Evolutionary conservation across 345 rosid species (phyloP).

Genomic region (Garcia nutans): DNA sequence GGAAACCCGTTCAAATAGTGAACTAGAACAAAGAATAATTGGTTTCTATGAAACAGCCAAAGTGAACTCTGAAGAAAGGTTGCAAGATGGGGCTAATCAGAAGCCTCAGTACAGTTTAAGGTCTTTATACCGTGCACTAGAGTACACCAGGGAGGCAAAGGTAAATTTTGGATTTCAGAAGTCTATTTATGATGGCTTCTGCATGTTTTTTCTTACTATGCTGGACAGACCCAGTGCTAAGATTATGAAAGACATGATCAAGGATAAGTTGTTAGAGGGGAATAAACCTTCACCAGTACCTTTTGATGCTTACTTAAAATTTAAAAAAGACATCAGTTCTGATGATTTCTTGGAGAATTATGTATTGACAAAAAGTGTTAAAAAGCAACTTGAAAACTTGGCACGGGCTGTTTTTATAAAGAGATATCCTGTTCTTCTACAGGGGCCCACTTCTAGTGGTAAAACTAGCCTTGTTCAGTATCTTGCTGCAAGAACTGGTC

Average conservation of each 20-base stretch:
- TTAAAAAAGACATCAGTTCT: slow-evolving; percentile 26
- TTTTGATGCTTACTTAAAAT: slow-evolving; percentile 46
- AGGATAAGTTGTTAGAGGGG: slow-evolving; percentile 45
- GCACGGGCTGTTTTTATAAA: slow-evolving; percentile 78
- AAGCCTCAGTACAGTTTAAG: slow-evolving; percentile 95
- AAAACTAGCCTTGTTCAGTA: slow-evolving; percentile 96
- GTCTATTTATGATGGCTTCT: slow-evolving; percentile 82
- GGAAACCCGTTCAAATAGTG: slow-evolving; percentile 49
- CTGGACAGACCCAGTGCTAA: slow-evolving; percentile 76
- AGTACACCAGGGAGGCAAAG: slow-evolving; percentile 68
- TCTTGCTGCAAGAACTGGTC: slow-evolving; percentile 86
- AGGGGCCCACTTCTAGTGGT: slow-evolving; percentile 98
- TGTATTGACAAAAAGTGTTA: slow-evolving; percentile 72
- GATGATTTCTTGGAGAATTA: slow-evolving; percentile 55
- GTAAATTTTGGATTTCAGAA: slow-evolving; percentile 54
- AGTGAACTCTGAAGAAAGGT: slow-evolving; percentile 72
- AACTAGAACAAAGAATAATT: slow-evolving; percentile 53
- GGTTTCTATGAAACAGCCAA: slow-evolving; percentile 75
- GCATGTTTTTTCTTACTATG: slow-evolving; percentile 85
- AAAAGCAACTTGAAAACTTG: slow-evolving; percentile 67
- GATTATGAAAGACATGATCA: slow-evolving; percentile 62
- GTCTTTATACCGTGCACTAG: slow-evolving; percentile 88
- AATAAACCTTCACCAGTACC: slow-evolving; percentile 41
- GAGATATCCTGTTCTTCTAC: slow-evolving; percentile 88
- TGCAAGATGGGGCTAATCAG: slow-evolving; percentile 99